Evolutionary conservation across 257 asterid species (phyloP).

Genomic region (Capsicum baccatum): DNA sequence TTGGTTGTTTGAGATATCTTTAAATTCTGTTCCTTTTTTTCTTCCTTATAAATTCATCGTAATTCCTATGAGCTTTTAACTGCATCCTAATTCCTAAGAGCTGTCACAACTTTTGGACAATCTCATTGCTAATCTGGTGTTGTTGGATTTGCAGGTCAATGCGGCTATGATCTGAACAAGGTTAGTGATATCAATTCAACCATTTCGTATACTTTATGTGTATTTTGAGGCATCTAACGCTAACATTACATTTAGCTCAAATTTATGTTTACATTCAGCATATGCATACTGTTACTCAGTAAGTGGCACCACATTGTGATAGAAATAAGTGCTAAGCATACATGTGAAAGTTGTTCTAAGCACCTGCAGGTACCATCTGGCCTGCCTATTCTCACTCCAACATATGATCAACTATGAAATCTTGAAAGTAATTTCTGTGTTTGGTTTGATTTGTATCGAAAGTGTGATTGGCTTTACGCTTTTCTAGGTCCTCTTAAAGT

Average conservation of each 20-base stretch:
- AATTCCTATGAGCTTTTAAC: constrained; percentile 15
- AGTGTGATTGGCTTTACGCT: not conserved
- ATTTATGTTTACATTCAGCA: constrained; percentile 3
- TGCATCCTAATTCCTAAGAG: constrained; percentile 26
- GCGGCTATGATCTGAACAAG: constrained; percentile 72
- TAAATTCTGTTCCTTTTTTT: not conserved
- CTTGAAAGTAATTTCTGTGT: not conserved
- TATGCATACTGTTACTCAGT: not conserved
- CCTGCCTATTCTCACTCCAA: not conserved
- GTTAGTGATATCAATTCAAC: constrained; percentile 47
- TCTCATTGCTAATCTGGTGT: constrained; percentile 39
- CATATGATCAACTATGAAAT: not conserved
- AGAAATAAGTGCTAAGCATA: not conserved
- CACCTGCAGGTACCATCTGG: constrained; percentile 2
- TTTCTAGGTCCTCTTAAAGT: constrained; percentile 21
- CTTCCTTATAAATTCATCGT: constrained; percentile 3
- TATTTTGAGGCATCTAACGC: not conserved
- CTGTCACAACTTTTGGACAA: constrained; percentile 31
- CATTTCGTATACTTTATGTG: not conserved
- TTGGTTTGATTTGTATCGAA: constrained; percentile 18
- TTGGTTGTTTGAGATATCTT: not conserved
- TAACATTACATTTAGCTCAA: not conserved
- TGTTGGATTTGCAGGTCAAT: constrained; percentile 68
- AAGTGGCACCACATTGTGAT: not conserved
- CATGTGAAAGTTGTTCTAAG: constrained; percentile 14